Base-by-base conservation (phyloP, 768 basidiomycete species). In the Tulasnella sp. region DNA sequence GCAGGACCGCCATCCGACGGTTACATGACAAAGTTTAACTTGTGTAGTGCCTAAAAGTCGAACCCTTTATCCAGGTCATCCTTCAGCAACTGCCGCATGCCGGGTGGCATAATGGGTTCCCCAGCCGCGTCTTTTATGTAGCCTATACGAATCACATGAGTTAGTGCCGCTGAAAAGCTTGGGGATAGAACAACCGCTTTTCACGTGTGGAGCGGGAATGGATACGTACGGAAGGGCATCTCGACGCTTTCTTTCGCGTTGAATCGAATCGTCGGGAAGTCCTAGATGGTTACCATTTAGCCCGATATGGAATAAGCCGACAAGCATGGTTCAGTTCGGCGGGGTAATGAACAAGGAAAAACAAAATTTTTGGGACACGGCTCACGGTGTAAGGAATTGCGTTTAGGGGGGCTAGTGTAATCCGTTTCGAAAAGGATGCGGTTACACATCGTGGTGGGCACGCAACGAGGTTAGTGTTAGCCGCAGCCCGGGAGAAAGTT, bases 181-280 rank as follows among this genome's bases (percentile, higher is more conserved):
- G n/a, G n/a, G n/a, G n/a, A n/a, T n/a, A n/a, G n/a, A n/a, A n/a
- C n/a, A n/a, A n/a, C n/a, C n/a, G n/a, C n/a, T n/a, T n/a, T n/a
- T n/a, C n/a, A n/a, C n/a, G n/a, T n/a, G n/a, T n/a, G 27, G 72
- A 8, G 16, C 16, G 52, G 76, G 36, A 44, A 12, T 31, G 52
- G n/a, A 7, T 36, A 89, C 93, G 84, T 82, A 94, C 95, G 87
- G 88, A 99, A 99, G 0, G 98, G 98, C 98, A 99, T 99, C 86
- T 98, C 96, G 7, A 99, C 95, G 68, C 93, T 93, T 85, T 99
- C 98, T 82, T 91, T 92, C 5, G 89, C 84, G 82, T 93, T 94
- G 88, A 99, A 98, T 24, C 82, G 86, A 83, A 99, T 97, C 0
- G 96, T 97, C 0, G 98, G 98, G 85, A 91, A 91, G 82, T 96